phyloP scores from a whole-genome alignment of 106 monocot species.

The Triglochin maritima region DNA sequence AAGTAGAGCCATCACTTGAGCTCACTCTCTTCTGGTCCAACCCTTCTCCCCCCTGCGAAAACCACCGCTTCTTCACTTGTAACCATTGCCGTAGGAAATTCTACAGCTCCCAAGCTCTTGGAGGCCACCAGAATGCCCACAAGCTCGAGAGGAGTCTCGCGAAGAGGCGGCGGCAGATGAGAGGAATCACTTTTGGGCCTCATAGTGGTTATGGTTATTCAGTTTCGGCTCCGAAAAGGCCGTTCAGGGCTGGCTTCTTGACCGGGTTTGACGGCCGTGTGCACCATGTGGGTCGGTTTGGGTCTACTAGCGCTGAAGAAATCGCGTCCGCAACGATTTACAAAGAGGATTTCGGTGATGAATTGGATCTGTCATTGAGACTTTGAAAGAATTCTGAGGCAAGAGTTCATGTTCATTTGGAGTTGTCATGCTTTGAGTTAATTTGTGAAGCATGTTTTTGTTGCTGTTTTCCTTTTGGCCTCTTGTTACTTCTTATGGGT shows the following conservation, averaged over 20 bases:
- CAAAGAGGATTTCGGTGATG: not conserved
- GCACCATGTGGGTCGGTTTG: slow-evolving; percentile 1
- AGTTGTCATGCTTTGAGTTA: not conserved
- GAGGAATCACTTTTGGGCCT: not conserved
- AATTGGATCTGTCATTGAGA: slow-evolving; percentile 4
- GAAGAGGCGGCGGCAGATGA: slow-evolving; percentile 3
- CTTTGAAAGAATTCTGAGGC: not conserved
- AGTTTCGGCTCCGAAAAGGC: too few species aligned
- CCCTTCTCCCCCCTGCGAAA: not conserved
- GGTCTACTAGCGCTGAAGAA: not conserved
- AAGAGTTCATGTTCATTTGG: not conserved
- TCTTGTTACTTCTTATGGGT: not conserved
- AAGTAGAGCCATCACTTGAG: not conserved
- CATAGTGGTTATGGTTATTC: not conserved
- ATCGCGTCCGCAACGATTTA: not conserved
- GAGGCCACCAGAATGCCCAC: slow-evolving; percentile 11
- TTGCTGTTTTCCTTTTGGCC: not conserved
- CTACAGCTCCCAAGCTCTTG: slow-evolving; percentile 9
- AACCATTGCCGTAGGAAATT: slow-evolving; percentile 1
- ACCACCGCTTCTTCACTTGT: slow-evolving; percentile 4
- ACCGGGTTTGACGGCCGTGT: not conserved
- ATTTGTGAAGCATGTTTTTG: not conserved
- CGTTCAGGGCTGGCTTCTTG: not conserved
- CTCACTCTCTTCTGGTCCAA: not conserved
- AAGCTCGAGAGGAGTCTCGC: not conserved